Evolutionary conservation across 2,329 filamentous ascomycete genomes (phyloP).

Genomic region (Orbilia ellipsospora): DNA sequence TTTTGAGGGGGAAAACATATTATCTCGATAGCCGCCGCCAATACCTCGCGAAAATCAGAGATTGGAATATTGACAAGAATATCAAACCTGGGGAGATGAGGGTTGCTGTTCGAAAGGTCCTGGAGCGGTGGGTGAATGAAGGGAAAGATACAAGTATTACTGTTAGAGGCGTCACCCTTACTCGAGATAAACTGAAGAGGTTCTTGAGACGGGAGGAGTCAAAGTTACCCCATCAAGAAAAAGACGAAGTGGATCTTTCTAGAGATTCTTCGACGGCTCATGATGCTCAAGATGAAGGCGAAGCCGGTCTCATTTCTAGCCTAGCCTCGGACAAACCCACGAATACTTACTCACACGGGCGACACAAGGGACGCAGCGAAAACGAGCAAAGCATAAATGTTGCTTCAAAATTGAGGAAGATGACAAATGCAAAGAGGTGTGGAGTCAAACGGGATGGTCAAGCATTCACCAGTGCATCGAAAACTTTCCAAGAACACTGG

Average conservation of each 20-base stretch:
- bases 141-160: slow-evolving; percentile 21
- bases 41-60: slow-evolving; percentile 16
- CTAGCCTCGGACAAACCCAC: too few relatives aligned
- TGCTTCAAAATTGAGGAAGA: too few relatives aligned
- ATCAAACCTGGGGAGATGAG: slow-evolving; percentile 12
- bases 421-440: too few relatives aligned
- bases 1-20: not conserved
- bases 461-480: too few relatives aligned
- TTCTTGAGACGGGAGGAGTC: slow-evolving; percentile 16
- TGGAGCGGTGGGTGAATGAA: slow-evolving; percentile 18
- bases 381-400: too few relatives aligned
- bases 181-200: slow-evolving; percentile 10
- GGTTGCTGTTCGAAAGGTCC: slow-evolving; percentile 1
- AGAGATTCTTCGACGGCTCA: not conserved
- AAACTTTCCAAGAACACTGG: too few relatives aligned
- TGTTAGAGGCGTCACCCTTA: slow-evolving; percentile 5
- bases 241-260: not conserved
- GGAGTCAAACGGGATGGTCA: too few relatives aligned
- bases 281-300: not conserved
- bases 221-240: not conserved
- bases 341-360: not conserved
- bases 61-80: slow-evolving; percentile 25
- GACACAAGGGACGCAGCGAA: not conserved
- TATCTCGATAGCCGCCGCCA: not conserved
- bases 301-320: not conserved